Conservation (phyloP, 2,329 filamentous ascomycete genomes). For the Colletotrichum tamarilloi region DNA sequence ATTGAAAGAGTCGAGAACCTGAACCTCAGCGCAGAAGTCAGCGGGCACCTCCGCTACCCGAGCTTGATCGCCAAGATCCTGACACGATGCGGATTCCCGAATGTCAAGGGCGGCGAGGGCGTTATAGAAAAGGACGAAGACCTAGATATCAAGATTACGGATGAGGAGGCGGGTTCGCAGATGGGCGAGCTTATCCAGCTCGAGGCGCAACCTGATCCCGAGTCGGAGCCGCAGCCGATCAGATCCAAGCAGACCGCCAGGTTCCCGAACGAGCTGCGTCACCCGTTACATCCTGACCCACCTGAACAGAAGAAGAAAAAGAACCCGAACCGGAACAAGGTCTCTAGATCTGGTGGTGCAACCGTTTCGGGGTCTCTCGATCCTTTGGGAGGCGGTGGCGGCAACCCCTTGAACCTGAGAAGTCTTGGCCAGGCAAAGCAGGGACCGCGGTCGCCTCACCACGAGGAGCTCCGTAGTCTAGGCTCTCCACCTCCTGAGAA, state of each 20-base stretch:
- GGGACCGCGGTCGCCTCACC: constrained; percentile 8
- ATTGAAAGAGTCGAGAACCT: constrained; percentile 73
- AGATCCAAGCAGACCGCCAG: constrained; percentile 33
- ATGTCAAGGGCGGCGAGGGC: constrained; percentile 54
- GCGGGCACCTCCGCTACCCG: constrained; percentile 65
- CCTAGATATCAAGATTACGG: constrained; percentile 43
- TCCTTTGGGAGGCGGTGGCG: constrained; percentile 6
- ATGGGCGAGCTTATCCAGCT: constrained; percentile 55
- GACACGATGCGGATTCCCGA: constrained; percentile 61
- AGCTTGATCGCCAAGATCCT: constrained; percentile 63
- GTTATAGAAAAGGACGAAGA: constrained; percentile 63
- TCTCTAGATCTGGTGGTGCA: constrained; percentile 12
- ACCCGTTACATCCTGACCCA: constrained; percentile 25
- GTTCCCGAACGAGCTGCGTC: constrained; percentile 31
- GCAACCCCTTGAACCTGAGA: constrained; percentile 14
- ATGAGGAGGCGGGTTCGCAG: constrained; percentile 43
- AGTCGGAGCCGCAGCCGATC: constrained; percentile 33
- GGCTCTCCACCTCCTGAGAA: neutral
- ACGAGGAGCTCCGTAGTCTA: constrained; percentile 15
- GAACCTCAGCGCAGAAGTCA: constrained; percentile 63
- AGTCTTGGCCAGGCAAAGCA: constrained; percentile 3
- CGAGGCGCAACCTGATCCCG: constrained; percentile 45
- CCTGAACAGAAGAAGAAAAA: constrained; percentile 26
- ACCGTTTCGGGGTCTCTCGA: constrained; percentile 8
- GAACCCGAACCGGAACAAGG: constrained; percentile 17